Base-by-base conservation (phyloP, 805 yeast genomes). In the Peterozyma toletana region DNA sequence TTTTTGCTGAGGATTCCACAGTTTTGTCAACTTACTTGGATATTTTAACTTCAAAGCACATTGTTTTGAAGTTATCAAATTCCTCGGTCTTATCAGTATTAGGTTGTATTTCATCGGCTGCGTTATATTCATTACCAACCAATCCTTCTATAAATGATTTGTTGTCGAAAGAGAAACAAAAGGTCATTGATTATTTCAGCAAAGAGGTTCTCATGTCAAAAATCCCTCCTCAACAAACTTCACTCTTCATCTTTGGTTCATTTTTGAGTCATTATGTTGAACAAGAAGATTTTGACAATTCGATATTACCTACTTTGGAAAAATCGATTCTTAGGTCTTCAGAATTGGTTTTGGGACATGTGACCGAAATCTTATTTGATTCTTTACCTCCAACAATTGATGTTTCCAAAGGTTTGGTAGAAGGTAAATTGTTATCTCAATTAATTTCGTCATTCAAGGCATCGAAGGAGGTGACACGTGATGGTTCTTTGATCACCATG, bases 281-380 rank as follows among this genome's bases (percentile, higher is more conserved):
- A 9, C 60, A 63, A 14, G 67, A 60, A 0, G 56, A 61, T 3
- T 67, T 80, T 41, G 58, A 56, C 16, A 48, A 60, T 2, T 42
- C 50, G 6, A 53, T 84, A 14, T 60, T 78, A 6, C 87, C 95
- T 2, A 70, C 75, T 15, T 53, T 90, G 40, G 90, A 86, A 53
- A 87, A 84, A 56, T 75, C 90, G 1, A 68, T 83, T 40, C 67
- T 90, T 50, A 75, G 96, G 59, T 78, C 95, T 2, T 83, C 96
- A 0, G 96, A 88, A 55, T 60, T 67, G 34, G 75, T 86, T 0
- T 75, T 87, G 45, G 71, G 70, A n/a, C 50, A 54, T 15, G 57
- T 82, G n/a, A 57, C 84, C 2, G 75, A 80, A 3, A 67, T 70
- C 10, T 55, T 88, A 9, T 66, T 83, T 27, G 34, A 36, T 2